A percentile compares a stretch with the other conserved stretches of the same genome.
Conservation (phyloP, 495 filamentous ascomycete species). For the Tuber calosporum region DNA sequence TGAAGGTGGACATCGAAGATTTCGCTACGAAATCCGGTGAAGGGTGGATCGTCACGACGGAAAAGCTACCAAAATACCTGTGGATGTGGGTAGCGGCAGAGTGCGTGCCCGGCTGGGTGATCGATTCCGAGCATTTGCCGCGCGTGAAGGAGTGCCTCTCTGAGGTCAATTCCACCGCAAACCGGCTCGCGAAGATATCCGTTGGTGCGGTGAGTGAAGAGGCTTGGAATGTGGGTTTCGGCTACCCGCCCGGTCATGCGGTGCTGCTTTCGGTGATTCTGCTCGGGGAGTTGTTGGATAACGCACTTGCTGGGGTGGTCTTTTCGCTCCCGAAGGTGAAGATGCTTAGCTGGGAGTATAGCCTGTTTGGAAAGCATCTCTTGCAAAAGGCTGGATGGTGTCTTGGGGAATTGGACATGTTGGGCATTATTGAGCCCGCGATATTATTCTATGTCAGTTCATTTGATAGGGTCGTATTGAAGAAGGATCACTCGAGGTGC, state of each 20-base stretch:
- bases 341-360: constrained; percentile 2
- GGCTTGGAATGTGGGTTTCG: background rate
- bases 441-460: constrained; percentile 6
- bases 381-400: constrained; percentile 7
- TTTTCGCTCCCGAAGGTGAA: background rate
- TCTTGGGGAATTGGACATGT: constrained; percentile 6
- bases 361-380: constrained; percentile 7
- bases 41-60: background rate
- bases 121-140: constrained; percentile 9
- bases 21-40: background rate
- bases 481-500: constrained; percentile 4
- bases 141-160: constrained; percentile 3
- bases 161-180: constrained; percentile 3
- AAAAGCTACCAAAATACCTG: constrained; percentile 3
- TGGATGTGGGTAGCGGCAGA: constrained; percentile 11
- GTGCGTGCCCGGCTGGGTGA: constrained; percentile 7
- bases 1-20: background rate
- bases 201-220: background rate
- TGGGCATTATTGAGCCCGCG: background rate
- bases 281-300: background rate
- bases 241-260: background rate
- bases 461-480: background rate
- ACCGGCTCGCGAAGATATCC: background rate
- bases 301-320: background rate
- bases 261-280: background rate